Conservation (phyloP, 2,329 filamentous ascomycete genomes). For the Penicillium concentricum region DNA sequence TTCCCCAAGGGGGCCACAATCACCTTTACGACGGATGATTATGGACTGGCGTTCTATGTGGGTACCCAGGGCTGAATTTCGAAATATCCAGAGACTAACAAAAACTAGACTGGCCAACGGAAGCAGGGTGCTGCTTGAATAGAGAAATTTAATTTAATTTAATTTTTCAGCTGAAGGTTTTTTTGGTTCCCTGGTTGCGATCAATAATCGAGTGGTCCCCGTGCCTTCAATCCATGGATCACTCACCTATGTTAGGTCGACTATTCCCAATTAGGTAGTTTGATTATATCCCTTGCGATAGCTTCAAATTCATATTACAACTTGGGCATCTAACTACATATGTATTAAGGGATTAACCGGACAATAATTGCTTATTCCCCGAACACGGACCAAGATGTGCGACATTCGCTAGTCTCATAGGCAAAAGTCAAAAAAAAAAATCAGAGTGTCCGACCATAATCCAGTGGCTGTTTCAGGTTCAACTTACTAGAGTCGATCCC, state of each 20-base stretch:
- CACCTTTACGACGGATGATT: conserved; percentile 62
- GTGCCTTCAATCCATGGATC: conserved; percentile 20
- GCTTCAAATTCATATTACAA: not conserved
- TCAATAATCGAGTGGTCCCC: conserved; percentile 14
- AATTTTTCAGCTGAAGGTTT: not conserved
- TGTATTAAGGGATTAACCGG: not conserved
- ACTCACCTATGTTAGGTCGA: not conserved
- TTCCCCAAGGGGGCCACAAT: conserved; percentile 67
- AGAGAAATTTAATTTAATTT: too few species aligned
- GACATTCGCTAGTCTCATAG: conserved; percentile 2
- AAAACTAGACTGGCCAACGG: conserved; percentile 32
- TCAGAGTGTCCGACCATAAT: not conserved
- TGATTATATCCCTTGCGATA: conserved; percentile 15
- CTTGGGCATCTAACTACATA: too few species aligned
- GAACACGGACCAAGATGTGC: not conserved
- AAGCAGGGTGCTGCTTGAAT: conserved; percentile 27
- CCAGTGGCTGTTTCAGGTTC: not conserved
- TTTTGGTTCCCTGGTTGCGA: not conserved
- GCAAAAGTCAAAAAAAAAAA: conserved; percentile 1
- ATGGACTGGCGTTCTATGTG: conserved; percentile 60
- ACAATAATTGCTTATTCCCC: conserved; percentile 2
- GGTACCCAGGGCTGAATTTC: conserved; percentile 18
- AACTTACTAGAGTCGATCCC: conserved; percentile 1
- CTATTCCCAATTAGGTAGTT: conserved; percentile 24
- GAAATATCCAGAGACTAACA: conserved; percentile 2